Base-by-base conservation (phyloP, 1,284 basidiomycete species). In the Ustilago sp. region DNA sequence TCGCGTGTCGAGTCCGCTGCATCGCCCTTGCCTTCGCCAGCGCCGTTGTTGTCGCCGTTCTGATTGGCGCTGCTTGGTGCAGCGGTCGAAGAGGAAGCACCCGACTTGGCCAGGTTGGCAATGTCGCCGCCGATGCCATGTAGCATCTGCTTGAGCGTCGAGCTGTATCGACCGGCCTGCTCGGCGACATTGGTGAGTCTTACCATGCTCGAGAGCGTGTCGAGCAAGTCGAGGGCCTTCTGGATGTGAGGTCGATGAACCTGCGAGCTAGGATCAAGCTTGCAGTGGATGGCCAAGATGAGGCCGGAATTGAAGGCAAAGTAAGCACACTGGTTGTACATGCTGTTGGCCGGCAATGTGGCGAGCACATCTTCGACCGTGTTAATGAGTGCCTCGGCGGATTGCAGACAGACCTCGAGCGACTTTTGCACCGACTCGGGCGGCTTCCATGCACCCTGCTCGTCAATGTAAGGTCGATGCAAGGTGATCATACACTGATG, bases 401-500 rank as follows among this genome's bases (percentile, higher is more conserved):
- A 74, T 17, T 61, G 66, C 65, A 80, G 60, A 55, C 79, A 80
- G 19, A 74, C 68, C 57, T 80, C 76, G 56, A 80, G 73, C 63
- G 64, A 73, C 60, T 75, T 75, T 57, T 76, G 72, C 38, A 77
- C 77, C 64, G 69, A 72, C 65, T 76, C 74, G 53, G 77, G 73
- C 48, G 72, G 72, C 52, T 68, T 75, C 74, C 80, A 78, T 1
- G 72, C 68, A 28, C 77, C 74, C n/a, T 69, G 68, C 64, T 74
- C 80, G 60, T 81, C 80, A 41, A 76, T 68, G 63, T 81, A 79
- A 17, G 80, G 81, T 38, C 81, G 58, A 57, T 80, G 80, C 45
- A 82, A 68, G 13, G 74, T 70, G 38, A 80, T 79, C 66, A 73
- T 74, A 54, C 71, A 71, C 54, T 74, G 77, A n/a, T 71, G 68